Evolutionary conservation across 306 rosid species (phyloP), one percentile per base, ranked within the genome.

Genomic region (Gastrolobium villosum): DNA sequence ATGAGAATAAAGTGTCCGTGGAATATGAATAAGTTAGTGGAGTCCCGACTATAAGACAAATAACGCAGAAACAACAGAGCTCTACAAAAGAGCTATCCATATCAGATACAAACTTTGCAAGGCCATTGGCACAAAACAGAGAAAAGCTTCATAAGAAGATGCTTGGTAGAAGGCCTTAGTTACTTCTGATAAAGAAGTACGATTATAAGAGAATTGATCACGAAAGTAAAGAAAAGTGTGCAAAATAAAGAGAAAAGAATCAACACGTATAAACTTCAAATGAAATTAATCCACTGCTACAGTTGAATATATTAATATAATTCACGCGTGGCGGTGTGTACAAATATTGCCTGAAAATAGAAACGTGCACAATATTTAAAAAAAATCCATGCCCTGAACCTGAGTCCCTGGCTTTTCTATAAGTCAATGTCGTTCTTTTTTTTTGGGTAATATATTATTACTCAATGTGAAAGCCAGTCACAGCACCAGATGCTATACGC

Each of bases 1-100:
- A 43, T 4, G 68, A 76, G 79, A 79, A 80, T 72, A 41, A 56
- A 55, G 53, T 55, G 76, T 34, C 2, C 10, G 11, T 15, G 52
- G 82, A 84, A 75, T 55, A 15, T 64, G 79, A 82, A 82, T 77
- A 77, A 44, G 70, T 14, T 54, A 75, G 79, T 46, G 82, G 84
- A 79, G 50, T 44, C 4, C 4, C 13, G 1, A 40, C 31, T 10
- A 65, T 44, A 43, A 10, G 2, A n/a, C 26, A 79, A 11, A 10
- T 37, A 35, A 79, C 0, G 48, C 34, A 75, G 34, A 84, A 69
- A 70, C 52, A 53, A 75, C 28, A 63, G 3, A 62, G 40, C 40
- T 60, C 28, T 46, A 40, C 60, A 52, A 71, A 48, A 70, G 53
- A 80, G 5, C 64, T 40, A 57, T 81, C 10, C 64, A 75, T 35